Base-by-base conservation (phyloP, 441 rosid genomes). In the Viola pubescens region DNA sequence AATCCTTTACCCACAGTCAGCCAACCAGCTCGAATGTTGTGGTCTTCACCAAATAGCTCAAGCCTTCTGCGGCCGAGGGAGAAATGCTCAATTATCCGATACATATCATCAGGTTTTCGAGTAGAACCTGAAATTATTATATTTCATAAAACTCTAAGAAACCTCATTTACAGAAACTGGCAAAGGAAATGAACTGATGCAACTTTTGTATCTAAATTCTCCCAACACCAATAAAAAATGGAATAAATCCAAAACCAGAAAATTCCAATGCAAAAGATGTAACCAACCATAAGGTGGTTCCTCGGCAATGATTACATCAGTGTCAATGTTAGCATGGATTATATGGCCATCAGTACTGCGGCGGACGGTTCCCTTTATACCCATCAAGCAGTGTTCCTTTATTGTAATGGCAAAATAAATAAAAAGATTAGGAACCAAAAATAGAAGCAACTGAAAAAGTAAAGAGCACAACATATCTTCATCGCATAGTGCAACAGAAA, bases 381-480 rank as follows among this genome's bases (percentile, higher is more conserved):
- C 99, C 99, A 94, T 90, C 86, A 94, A 76, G 80, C 97, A 94
- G 66, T 94, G 99, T 79, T 90, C 99, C 99, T 94, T 70, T 75
- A 76, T 48, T 53, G 49, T 19, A 63, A 64, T 41, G 52, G 71
- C 41, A 70, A 61, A n/a, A 46, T 5, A 56, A 65, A 37, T 9
- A 54, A 42, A 58, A 9, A 60, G 26, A 53, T 63, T 4, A 68
- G 52, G 7, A 50, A 6, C 19, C 62, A 57, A 64, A 59, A 6
- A 43, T 46, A 0, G n/a, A 26, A 26, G 34, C 34, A 64, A 43
- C 37, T 58, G 26, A n/a, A 6, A 43, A 44, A 53, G 52, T 42
- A 37, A 59, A 50, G 9, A 26, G 34, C 34, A 26, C 34, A 26
- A 26, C 34, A 26, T 26, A 6, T 50, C 52, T 48, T 14, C 52